Evolutionary conservation across 1,284 basidiomycete species (phyloP), one percentile per base, ranked within the genome.

Genomic region (Pyrrhoderma lamaoense): DNA sequence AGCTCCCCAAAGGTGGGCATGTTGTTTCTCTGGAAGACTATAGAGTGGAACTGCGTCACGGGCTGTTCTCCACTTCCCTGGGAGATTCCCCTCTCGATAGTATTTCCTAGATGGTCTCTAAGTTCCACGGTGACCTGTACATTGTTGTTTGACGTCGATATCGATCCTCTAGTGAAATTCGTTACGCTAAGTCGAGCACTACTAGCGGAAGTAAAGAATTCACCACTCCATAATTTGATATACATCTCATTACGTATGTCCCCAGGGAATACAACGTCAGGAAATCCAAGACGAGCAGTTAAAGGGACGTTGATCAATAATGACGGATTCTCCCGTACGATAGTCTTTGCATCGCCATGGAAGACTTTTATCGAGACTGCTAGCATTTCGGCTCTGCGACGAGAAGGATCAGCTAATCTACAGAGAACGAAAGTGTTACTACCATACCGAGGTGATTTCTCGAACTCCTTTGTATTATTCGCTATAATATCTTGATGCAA

Each of bases 401-500:
- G n/a, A n/a, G n/a, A n/a, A n/a, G n/a, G n/a, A n/a, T n/a, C 31
- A 36, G 31, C 22, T 8, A 35, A 36, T 19, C 31, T 14, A 18
- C 9, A 47, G 23, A 35, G 31, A 47, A 34, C 23, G 16, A 42
- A 11, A 40, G 54, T n/a, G n/a, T 21, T 46, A 8, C n/a, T 31
- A 37, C 62, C 76, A 53, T 60, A 89, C 87, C 90, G 80, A 0
- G 85, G 62, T 1, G 89, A 90, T 62, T 89, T 92, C 61, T 91
- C 89, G 60, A 83, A 93, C 59, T 93, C 89, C 62, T 83, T 85
- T 13, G 70, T 72, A 53, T 90, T 85, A 54, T 79, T 79, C 16
- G 81, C 82, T 56, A 98, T 89, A 64, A 99, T 90, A 65, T 93
- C 93, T 67, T 97, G 92, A 66, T 98, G 95, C 39, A 98, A 74